Percentiles rank a stretch among this genome's conserved stretches.
phyloP scores from a whole-genome alignment of 2,329 filamentous ascomycete genomes.

The Juglanconis juglandina region DNA sequence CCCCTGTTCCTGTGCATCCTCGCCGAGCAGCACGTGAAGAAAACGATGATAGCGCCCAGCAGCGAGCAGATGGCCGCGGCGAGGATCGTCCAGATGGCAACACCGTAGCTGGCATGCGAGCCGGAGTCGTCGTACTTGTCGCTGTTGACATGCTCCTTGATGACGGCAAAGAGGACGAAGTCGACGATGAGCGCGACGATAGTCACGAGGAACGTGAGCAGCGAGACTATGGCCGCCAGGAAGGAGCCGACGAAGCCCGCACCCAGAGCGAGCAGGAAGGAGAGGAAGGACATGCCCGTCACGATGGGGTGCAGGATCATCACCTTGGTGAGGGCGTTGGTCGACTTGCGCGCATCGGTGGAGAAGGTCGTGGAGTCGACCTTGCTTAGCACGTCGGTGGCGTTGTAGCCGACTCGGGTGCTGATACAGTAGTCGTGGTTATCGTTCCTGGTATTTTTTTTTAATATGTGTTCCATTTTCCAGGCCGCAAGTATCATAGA shows the following conservation, averaged over 20 bases:
- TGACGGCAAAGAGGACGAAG: conserved; percentile 54
- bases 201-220: conserved; percentile 47
- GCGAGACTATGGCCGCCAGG: conserved; percentile 46
- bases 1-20: conserved; percentile 39
- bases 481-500: background rate
- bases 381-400: conserved; percentile 40
- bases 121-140: conserved; percentile 43
- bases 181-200: conserved; percentile 50
- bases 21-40: conserved; percentile 59
- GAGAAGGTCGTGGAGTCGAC: conserved; percentile 39
- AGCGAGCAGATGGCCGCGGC: conserved; percentile 53
- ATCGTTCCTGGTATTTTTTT: conserved; percentile 6
- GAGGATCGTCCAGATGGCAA: conserved; percentile 58
- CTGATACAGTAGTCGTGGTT: conserved; percentile 46
- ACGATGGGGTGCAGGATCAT: conserved; percentile 63
- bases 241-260: conserved; percentile 51
- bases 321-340: conserved; percentile 50
- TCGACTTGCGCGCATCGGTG: conserved; percentile 39
- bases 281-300: conserved; percentile 55
- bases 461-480: too few species aligned
- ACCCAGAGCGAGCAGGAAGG: conserved; percentile 53
- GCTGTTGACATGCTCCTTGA: conserved; percentile 52
- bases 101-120: conserved; percentile 46
- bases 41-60: conserved; percentile 53
- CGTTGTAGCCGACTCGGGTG: conserved; percentile 53